phyloP scores from a whole-genome alignment of 768 basidiomycete genomes.

The Sistotremastrum niveocremeum region DNA sequence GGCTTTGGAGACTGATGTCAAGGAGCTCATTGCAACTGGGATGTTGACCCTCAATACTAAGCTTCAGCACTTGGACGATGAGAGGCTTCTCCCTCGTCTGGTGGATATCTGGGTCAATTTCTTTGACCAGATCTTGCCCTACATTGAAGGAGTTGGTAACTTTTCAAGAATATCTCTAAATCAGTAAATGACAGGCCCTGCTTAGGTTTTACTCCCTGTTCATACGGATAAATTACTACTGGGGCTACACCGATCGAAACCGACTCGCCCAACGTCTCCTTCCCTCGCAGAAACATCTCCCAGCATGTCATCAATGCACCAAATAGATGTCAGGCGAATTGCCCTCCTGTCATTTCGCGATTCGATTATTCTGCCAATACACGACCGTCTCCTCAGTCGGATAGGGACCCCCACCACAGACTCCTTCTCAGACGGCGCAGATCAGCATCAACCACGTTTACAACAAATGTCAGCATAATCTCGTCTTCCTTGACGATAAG shows the following conservation, averaged over 20 bases:
- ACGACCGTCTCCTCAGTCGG: slow-evolving; percentile 36
- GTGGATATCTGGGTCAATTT: slow-evolving; percentile 91
- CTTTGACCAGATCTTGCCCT: slow-evolving; percentile 80
- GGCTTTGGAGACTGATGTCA: slow-evolving; percentile 63
- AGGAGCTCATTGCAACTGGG: slow-evolving; percentile 71
- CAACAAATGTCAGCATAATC: slow-evolving; percentile 59
- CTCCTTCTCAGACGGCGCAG: slow-evolving; percentile 36
- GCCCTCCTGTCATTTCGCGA: slow-evolving; percentile 72
- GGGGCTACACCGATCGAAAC: slow-evolving; percentile 50
- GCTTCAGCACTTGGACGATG: slow-evolving; percentile 62
- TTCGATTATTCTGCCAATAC: slow-evolving; percentile 57
- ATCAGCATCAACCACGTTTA: slow-evolving; percentile 52
- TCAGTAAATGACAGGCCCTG: slow-evolving; percentile 6
- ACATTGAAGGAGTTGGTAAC: slow-evolving; percentile 53
- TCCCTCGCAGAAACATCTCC: slow-evolving; percentile 14
- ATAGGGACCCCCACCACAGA: slow-evolving; percentile 22
- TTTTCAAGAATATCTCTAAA: slow-evolving; percentile 18
- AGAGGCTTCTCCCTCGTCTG: slow-evolving; percentile 58
- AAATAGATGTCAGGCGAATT: slow-evolving; percentile 72
- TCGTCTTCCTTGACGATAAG: slow-evolving; percentile 3
- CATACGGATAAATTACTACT: slow-evolving; percentile 52
- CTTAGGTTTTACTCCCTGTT: slow-evolving; percentile 43
- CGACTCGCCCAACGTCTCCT: slow-evolving; percentile 29
- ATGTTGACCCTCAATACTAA: slow-evolving; percentile 91
- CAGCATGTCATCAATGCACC: slow-evolving; percentile 24